Conservation (phyloP, 1,139 yeast genomes). For the Geotrichum cucujoidarum region DNA sequence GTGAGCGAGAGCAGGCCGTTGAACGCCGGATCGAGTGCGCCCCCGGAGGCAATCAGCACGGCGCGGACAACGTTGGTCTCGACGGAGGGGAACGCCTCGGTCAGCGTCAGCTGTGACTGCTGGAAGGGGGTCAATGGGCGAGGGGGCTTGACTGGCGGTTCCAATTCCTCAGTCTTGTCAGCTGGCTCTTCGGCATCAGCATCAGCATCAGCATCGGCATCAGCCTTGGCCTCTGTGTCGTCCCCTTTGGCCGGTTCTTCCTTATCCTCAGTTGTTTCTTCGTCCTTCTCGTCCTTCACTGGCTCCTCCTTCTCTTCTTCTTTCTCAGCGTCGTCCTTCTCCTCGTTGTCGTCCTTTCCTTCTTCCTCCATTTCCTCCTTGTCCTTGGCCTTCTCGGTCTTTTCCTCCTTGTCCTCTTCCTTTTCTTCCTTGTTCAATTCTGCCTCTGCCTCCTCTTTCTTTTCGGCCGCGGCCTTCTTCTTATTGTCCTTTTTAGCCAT, state of each 20-base stretch:
- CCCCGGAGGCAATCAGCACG: conserved; percentile 78
- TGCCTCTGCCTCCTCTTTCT: conserved; percentile 17
- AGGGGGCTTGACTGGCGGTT: conserved; percentile 66
- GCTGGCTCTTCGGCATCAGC: not conserved
- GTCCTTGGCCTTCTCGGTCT: conserved; percentile 11
- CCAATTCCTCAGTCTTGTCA: not conserved
- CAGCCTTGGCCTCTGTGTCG: conserved; percentile 7
- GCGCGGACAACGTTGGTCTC: conserved; percentile 71
- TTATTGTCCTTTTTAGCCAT: conserved; percentile 20
- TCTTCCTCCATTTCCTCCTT: conserved; percentile 5
- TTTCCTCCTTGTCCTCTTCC: conserved; percentile 18
- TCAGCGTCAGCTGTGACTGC: conserved; percentile 48
- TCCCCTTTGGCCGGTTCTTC: not conserved
- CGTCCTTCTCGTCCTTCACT: not conserved
- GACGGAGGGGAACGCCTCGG: conserved; percentile 75
- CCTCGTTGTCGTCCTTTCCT: not conserved
- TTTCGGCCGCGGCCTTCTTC: conserved; percentile 19
- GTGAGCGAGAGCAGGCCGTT: conserved; percentile 76
- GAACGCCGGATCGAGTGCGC: conserved; percentile 78
- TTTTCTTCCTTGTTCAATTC: not conserved
- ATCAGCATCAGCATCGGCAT: conserved; percentile 3
- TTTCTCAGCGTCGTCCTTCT: not conserved
- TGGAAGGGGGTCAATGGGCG: conserved; percentile 61
- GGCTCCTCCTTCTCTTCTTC: not conserved
- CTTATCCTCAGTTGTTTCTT: not conserved